Conservation (phyloP, 2,329 filamentous ascomycete genomes). For the Penicillium corylophilum region DNA sequence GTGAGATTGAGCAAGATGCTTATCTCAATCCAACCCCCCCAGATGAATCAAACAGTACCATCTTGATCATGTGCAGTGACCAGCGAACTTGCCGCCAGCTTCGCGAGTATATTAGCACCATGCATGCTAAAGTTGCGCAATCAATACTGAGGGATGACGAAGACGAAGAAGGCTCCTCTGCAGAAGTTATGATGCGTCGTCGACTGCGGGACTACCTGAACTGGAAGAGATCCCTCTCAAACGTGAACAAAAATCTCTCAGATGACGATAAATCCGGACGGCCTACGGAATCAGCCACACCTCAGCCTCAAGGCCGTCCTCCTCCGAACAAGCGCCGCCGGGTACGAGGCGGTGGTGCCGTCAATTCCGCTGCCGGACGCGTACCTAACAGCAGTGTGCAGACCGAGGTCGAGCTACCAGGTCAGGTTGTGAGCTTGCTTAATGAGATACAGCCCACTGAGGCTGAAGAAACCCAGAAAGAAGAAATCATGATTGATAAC, state of each 20-base stretch:
- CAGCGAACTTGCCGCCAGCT: constrained; percentile 82
- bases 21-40: constrained; percentile 75
- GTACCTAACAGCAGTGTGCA: constrained; percentile 72
- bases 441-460: constrained; percentile 80
- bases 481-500: constrained; percentile 68
- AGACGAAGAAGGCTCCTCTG: constrained; percentile 65
- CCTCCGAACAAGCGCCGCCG: constrained; percentile 84
- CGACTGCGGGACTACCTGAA: constrained; percentile 81
- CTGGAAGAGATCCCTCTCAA: constrained; percentile 88
- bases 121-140: constrained; percentile 65
- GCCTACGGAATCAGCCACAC: constrained; percentile 19
- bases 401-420: constrained; percentile 73
- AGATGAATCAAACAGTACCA: constrained; percentile 86
- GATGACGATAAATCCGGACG: constrained; percentile 25
- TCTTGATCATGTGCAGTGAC: constrained; percentile 93
- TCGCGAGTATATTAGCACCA: constrained; percentile 85
- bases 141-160: constrained; percentile 46
- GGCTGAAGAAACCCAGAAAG: constrained; percentile 70
- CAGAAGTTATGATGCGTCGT: constrained; percentile 83
- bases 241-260: constrained; percentile 63
- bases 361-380: constrained; percentile 59
- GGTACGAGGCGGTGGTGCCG: constrained; percentile 72
- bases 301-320: constrained; percentile 58
- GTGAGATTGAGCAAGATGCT: constrained; percentile 88
- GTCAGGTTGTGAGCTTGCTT: constrained; percentile 78